These are phyloP conservation scores for Acrasis kona DNA, from an alignment of 78 protist genomes.

Conservation along the genomic window DNA sequence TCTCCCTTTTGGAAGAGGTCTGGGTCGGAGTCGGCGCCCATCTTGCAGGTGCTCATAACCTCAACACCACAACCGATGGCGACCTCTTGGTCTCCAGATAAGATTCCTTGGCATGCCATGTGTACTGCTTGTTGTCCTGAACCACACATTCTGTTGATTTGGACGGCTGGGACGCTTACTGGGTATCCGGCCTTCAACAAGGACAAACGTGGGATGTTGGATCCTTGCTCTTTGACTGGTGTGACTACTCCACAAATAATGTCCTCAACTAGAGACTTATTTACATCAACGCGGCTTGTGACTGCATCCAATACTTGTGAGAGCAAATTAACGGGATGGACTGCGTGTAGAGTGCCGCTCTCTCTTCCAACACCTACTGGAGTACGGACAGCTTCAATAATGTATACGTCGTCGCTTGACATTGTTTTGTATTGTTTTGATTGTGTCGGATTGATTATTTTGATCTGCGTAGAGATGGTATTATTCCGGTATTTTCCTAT, in stretches of 20 bases:
- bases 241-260: slow-evolving; percentile 57
- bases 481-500: background rate
- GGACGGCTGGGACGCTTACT: slow-evolving; percentile 50
- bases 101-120: background rate
- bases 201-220: slow-evolving; percentile 59
- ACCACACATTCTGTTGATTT: slow-evolving; percentile 73
- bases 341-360: background rate
- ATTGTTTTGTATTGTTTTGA: background rate
- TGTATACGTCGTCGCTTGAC: background rate
- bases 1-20: background rate
- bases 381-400: slow-evolving; percentile 3
- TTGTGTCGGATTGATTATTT: background rate
- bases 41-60: slow-evolving; percentile 52
- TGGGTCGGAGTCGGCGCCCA: slow-evolving; percentile 42
- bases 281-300: background rate
- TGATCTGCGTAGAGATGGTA: background rate
- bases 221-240: slow-evolving; percentile 60
- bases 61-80: slow-evolving; percentile 34
- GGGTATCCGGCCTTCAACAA: slow-evolving; percentile 51
- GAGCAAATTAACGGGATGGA: background rate
- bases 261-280: slow-evolving; percentile 48
- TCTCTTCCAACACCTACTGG: slow-evolving; percentile 14
- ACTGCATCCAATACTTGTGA: background rate
- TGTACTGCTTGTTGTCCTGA: slow-evolving; percentile 37
- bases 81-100: background rate